Base-by-base conservation (phyloP, 805 yeast species). In the Myxozyma melibiosi region DNA sequence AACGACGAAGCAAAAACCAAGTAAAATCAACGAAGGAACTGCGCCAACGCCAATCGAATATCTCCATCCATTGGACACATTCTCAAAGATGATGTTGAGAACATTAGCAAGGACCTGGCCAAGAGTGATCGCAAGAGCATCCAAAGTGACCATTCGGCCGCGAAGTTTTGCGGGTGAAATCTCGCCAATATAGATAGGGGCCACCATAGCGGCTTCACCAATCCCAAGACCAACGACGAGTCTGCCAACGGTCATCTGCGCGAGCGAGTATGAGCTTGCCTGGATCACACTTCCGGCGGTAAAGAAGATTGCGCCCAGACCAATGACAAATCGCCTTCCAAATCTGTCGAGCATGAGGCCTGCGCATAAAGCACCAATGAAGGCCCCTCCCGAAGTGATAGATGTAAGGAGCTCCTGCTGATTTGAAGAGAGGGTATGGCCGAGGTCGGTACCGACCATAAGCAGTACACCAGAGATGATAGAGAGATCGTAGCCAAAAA, bases 401-500 rank as follows among this genome's bases (percentile, higher is more conserved):
- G 67, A 91, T 73, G 2, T 86, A 67, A 67, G 90, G 90, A 25
- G 96, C 89, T 38, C 84, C 39, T 44, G 49, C 39, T 20, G 22
- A n/a, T n/a, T n/a, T 38, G 25, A 9, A 55, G 83, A 80, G 0
- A 90, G 76, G 53, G 91, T 77, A 0, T 71, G 65, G 57, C 78
- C 77, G 61, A 91, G 78, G 69, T 88, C 96, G 3, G 83, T 80
- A 8, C 90, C 89, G 47, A 92, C 83, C 33, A 90, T 83, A 20
- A 90, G 96, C 66, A 91, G 77, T 0, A 97, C 97, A 18, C 95
- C 84, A 2, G 97, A 91, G 35, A 91, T 90, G 72, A 91, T 90
- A 66, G 97, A 97, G 0, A 97, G 92, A 71, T 91, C 98, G 69
- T 91, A 91, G 66, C 98, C 98, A 73, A 91, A 92, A 90, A 92